Percentiles rank a stretch among this genome's conserved stretches.
Conservation (phyloP, 805 yeast species). For the Hanseniaspora thailandica region DNA sequence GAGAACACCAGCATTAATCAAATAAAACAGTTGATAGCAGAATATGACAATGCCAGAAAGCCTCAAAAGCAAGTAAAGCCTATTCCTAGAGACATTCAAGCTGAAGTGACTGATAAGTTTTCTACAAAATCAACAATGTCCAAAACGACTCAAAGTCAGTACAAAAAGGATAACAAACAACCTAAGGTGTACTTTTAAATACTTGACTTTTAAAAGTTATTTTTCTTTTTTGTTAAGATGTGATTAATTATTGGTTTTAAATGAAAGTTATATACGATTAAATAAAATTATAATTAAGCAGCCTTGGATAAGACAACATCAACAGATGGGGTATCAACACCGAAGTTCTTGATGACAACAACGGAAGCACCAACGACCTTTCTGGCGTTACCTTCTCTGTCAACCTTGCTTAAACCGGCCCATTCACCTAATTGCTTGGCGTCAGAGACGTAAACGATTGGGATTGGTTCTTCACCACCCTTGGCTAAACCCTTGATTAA, state of each 20-base stretch:
- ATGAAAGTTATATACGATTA: conserved; percentile 11
- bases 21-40: conserved; percentile 4
- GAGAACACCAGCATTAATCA: conserved; percentile 3
- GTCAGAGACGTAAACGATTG: conserved; percentile 97
- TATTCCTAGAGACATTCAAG: not conserved
- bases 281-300: conserved; percentile 8
- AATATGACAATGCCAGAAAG: not conserved
- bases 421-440: conserved; percentile 99
- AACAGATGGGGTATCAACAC: conserved; percentile 98
- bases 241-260: not conserved
- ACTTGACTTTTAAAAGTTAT: not conserved
- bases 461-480: conserved; percentile 92
- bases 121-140: not conserved
- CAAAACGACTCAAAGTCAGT: not conserved
- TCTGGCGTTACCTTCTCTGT: conserved; percentile 99
- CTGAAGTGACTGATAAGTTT: not conserved
- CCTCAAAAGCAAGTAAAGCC: not conserved
- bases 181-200: not conserved
- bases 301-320: conserved; percentile 61
- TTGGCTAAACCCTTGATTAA: conserved; percentile 98
- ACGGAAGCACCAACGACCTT: conserved; percentile 99
- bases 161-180: conserved; percentile 1
- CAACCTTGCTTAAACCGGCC: conserved; percentile 99
- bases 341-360: conserved; percentile 99
- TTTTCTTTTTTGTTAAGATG: not conserved